Base-by-base conservation (phyloP, 768 basidiomycete genomes). In the Auricularia heimuer region DNA sequence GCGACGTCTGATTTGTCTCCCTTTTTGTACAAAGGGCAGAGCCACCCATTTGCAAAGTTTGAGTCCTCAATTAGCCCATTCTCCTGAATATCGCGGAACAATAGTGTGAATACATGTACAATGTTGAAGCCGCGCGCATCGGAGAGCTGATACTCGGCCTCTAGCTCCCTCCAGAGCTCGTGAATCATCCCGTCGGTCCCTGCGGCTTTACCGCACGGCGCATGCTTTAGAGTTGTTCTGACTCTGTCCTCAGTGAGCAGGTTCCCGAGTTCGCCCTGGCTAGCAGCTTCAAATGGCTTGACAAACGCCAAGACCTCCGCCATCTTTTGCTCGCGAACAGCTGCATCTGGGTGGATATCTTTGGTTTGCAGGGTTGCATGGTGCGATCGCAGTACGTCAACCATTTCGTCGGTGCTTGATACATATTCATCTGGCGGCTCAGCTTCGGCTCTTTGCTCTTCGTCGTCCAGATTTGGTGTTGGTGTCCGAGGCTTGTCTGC, bases 81-180 rank as follows among this genome's bases (percentile, higher is more conserved):
- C 1, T 6, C 0, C 64, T 74, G 64, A 0, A 79, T 78, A 82
- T 82, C 11, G 80, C 81, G 0, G 82, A 81, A 68, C 78, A 75
- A 3, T 71, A 82, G 10, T 75, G 79, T 45, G 79, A 64, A n/a
- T 7, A 64, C 29, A 29, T 29, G 29, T 29, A 29, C 29, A 29
- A 29, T 29, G 29, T 29, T 29, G 3, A 29, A 29, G 11, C 33
- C 24, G 16, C 8, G 11, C 51, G 3, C 61, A 4, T 11, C 56
- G 3, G 12, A 64, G 7, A 21, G 24, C 47, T 62, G 24, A 16
- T 18, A 56, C 2, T 10, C 14, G 16, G 8, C n/a, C 14, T 56
- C 54, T 4, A 56, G n/a, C 10, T 8, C 24, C 54, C 7, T 56
- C n/a, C 16, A 56, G 1, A 56, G 29, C 54, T 56, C 4, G 54